These are phyloP conservation scores for Starmerella scarabaei DNA, from an alignment of 805 yeast genomes.

Conservation along the genomic window DNA sequence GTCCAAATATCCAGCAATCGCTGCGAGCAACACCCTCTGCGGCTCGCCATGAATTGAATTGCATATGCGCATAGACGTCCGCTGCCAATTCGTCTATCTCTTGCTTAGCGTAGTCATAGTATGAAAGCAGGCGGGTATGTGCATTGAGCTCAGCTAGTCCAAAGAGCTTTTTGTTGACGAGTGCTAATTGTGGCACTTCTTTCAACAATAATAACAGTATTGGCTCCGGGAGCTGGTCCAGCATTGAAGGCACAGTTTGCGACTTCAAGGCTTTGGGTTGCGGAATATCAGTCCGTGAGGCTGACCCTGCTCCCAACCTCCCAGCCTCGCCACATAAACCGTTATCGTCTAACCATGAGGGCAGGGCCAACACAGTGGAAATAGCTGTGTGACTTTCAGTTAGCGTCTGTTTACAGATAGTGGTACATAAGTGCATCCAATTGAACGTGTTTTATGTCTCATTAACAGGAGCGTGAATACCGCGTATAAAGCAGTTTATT, in stretches of 20 bases:
- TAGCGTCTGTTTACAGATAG: no score
- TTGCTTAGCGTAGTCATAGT: constrained; percentile 7
- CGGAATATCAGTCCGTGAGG: no score
- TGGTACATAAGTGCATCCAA: no score
- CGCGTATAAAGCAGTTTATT: no score
- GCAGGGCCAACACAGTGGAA: no score
- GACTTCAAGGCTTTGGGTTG: no score
- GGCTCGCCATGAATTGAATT: constrained; percentile 16
- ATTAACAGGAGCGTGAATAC: no score
- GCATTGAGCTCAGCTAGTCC: constrained; percentile 11
- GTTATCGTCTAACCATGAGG: no score
- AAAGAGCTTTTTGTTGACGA: constrained; percentile 12
- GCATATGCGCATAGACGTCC: constrained; percentile 11
- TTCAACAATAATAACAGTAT: constrained; percentile 8
- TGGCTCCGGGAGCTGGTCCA: constrained; percentile 15
- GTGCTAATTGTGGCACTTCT: constrained; percentile 13
- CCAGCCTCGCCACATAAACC: no score
- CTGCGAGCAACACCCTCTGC: constrained; percentile 14
- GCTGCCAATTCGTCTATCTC: constrained; percentile 14
- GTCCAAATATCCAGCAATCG: constrained; percentile 20
- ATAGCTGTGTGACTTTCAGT: no score
- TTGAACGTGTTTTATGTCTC: no score
- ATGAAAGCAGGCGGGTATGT: constrained; percentile 8
- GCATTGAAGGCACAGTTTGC: constrained; percentile 5
- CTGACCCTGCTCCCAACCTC: no score